Percentiles rank a stretch among this genome's conserved stretches.
Evolutionary conservation across 805 yeast genomes (phyloP).

Genomic region (Ogataea dorogensis): DNA sequence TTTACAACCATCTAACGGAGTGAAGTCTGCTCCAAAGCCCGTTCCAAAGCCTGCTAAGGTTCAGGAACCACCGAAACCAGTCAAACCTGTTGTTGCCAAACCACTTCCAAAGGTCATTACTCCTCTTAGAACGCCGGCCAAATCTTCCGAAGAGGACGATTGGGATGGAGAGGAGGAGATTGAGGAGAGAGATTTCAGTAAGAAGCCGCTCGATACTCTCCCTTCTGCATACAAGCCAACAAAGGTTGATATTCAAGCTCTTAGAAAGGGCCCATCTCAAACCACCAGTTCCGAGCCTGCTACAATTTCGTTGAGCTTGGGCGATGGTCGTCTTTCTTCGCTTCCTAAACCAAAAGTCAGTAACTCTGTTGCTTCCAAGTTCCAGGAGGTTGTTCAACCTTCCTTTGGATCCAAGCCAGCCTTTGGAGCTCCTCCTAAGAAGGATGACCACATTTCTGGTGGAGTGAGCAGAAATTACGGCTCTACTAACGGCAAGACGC

Average conservation of each 20-base stretch:
- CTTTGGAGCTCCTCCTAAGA: constrained; percentile 30
- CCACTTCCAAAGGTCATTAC: constrained; percentile 18
- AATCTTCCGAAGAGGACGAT: constrained; percentile 42
- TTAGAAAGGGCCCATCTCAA: constrained; percentile 49
- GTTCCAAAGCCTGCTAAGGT: constrained; percentile 9
- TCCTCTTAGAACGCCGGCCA: constrained; percentile 1
- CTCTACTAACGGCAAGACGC: constrained; percentile 76
- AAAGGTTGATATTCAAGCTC: constrained; percentile 55
- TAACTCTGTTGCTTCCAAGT: constrained; percentile 51
- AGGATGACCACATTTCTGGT: constrained; percentile 47
- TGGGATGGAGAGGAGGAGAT: constrained; percentile 71
- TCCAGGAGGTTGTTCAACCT: constrained; percentile 36
- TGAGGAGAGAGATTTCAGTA: constrained; percentile 50
- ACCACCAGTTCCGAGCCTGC: constrained; percentile 39
- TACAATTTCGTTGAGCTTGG: constrained; percentile 27
- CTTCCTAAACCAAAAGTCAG: constrained; percentile 62
- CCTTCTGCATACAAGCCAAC: constrained; percentile 68
- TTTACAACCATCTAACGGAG: constrained; percentile 18
- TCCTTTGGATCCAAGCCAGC: constrained; percentile 36
- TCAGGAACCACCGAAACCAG: constrained; percentile 8
- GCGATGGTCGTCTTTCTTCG: constrained; percentile 54
- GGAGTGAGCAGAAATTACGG: constrained; percentile 65
- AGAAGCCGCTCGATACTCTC: constrained; percentile 49
- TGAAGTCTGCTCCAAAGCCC: constrained; percentile 9
- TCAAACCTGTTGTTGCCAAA: constrained; percentile 26